Evolutionary conservation across 1,139 yeast species (phyloP).

Genomic region (Yamadazyma spencermartinsiae): DNA sequence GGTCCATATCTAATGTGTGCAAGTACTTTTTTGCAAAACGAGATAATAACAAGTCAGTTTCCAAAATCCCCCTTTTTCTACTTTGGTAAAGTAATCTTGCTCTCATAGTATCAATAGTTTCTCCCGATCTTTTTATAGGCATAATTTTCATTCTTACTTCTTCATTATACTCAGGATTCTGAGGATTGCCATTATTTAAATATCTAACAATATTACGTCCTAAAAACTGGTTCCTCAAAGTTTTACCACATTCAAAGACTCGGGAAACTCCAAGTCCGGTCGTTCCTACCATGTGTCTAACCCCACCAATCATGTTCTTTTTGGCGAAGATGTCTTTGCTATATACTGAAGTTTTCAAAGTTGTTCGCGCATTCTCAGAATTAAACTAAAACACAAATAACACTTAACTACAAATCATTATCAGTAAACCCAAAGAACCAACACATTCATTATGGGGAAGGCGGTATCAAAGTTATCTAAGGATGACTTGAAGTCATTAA

Average conservation of each 20-base stretch:
- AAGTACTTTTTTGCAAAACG: constrained; percentile 82
- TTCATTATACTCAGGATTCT: constrained; percentile 39
- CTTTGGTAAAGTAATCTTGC: constrained; percentile 90
- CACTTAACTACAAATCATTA: no score
- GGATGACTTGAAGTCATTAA: constrained; percentile 83
- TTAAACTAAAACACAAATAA: no score
- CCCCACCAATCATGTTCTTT: no score
- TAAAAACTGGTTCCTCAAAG: neutral
- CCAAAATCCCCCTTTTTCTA: constrained; percentile 93
- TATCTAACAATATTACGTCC: constrained; percentile 6
- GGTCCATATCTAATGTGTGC: constrained; percentile 55
- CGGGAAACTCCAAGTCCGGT: neutral
- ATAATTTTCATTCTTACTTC: constrained; percentile 56
- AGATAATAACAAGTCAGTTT: constrained; percentile 82
- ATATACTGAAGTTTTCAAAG: no score
- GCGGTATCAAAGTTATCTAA: constrained; percentile 90
- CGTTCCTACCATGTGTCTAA: no score
- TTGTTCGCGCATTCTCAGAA: no score
- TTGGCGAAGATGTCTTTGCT: no score
- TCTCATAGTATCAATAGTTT: constrained; percentile 71
- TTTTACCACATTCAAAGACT: neutral
- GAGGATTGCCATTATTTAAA: constrained; percentile 46
- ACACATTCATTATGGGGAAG: constrained; percentile 68
- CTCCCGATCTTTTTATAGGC: constrained; percentile 76
- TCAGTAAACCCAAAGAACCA: neutral